A percentile compares a stretch with the other conserved stretches of the same genome.
These are phyloP conservation scores for Coprinopsis strossmayeri DNA, from an alignment of 768 basidiomycete species.

Conservation along the genomic window DNA sequence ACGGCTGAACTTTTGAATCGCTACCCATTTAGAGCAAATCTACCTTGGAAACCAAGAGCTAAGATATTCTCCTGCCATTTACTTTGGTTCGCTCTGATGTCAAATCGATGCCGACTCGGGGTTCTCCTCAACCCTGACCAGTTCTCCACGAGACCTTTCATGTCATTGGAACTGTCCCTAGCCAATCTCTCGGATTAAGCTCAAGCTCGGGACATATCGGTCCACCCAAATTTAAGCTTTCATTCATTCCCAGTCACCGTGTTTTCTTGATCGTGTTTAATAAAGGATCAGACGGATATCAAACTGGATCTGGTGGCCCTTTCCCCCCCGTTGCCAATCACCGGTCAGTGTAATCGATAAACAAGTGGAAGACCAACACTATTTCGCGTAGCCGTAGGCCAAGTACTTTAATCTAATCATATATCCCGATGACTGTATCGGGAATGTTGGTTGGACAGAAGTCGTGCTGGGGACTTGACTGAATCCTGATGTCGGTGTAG, in stretches of 20 bases:
- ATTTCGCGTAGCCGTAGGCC: too few species aligned
- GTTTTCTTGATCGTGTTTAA: not conserved
- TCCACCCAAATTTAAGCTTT: not conserved
- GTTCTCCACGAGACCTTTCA: not conserved
- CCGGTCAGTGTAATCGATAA: not conserved
- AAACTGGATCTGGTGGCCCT: not conserved
- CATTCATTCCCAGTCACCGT: not conserved
- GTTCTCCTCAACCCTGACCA: not conserved
- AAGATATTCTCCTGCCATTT: too few species aligned
- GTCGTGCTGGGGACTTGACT: too few species aligned
- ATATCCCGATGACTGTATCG: too few species aligned
- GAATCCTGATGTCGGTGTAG: too few species aligned
- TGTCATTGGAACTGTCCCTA: not conserved
- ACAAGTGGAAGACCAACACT: not conserved
- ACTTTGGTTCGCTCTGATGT: too few species aligned
- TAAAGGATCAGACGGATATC: not conserved
- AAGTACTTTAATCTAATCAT: too few species aligned
- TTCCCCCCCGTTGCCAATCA: not conserved
- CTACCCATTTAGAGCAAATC: too few species aligned
- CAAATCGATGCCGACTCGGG: not conserved
- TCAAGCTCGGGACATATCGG: not conserved
- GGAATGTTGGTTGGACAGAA: too few species aligned
- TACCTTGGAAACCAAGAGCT: too few species aligned
- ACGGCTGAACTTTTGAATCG: too few species aligned
- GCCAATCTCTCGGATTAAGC: not conserved